These are phyloP conservation scores for Plasmodium gallinaceum DNA, from an alignment of 169 alveolate species.

Conservation along the genomic window DNA sequence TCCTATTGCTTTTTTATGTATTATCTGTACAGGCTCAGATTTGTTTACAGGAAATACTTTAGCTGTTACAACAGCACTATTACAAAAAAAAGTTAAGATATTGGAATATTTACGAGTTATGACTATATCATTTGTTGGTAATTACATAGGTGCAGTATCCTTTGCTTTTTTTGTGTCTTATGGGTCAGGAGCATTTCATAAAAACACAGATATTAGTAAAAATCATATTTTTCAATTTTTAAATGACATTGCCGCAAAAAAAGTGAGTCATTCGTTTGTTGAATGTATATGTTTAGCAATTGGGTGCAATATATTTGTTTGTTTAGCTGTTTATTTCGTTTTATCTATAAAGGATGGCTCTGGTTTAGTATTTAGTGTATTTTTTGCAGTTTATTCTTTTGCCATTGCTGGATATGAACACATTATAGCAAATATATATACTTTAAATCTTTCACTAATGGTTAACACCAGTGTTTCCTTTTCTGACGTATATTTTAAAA, in stretches of 20 bases:
- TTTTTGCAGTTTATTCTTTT: conserved; percentile 80
- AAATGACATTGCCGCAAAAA: conserved; percentile 54
- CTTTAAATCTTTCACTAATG: conserved; percentile 82
- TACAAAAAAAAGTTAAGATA: conserved; percentile 29
- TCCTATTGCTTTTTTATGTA: conserved; percentile 82
- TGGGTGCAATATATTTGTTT: conserved; percentile 85
- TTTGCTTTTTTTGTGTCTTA: conserved; percentile 79
- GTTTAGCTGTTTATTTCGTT: conserved; percentile 83
- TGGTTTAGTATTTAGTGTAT: conserved; percentile 76
- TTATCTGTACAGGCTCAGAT: conserved; percentile 85
- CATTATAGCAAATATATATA: conserved; percentile 84
- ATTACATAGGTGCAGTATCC: conserved; percentile 82
- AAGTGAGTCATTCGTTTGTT: conserved; percentile 77
- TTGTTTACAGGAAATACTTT: conserved; percentile 85
- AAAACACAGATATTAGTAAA: background rate
- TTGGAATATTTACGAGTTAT: conserved; percentile 62
- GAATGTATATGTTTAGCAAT: conserved; percentile 79
- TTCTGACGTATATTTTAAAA: conserved; percentile 68
- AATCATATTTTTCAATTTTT: conserved; percentile 66
- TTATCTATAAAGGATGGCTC: conserved; percentile 71
- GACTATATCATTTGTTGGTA: conserved; percentile 83
- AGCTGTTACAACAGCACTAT: conserved; percentile 78
- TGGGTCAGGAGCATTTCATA: conserved; percentile 79
- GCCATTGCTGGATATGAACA: conserved; percentile 89
- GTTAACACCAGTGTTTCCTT: conserved; percentile 62